Percentiles rank a stretch among this genome's conserved stretches.
phyloP scores from a whole-genome alignment of 345 rosid genomes.

The Salix purpurea region DNA sequence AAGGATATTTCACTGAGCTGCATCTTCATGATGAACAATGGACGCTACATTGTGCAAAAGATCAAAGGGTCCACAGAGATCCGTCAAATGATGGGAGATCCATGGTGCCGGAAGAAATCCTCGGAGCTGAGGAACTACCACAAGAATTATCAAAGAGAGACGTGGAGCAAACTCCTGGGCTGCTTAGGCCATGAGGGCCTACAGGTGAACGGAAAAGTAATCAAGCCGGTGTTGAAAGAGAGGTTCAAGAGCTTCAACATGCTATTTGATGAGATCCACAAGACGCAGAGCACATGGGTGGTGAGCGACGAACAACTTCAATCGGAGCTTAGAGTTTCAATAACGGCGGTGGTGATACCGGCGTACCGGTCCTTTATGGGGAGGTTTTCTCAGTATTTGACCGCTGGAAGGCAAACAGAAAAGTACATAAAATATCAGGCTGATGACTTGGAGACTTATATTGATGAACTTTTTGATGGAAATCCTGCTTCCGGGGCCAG shows the following conservation, averaged over 20 bases:
- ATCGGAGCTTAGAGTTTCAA: slow-evolving; percentile 86
- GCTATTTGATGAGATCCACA: slow-evolving; percentile 84
- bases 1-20: slow-evolving; percentile 54
- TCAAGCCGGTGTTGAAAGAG: slow-evolving; percentile 77
- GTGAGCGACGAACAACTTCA: slow-evolving; percentile 87
- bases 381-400: slow-evolving; percentile 61
- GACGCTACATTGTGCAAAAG: slow-evolving; percentile 83
- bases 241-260: slow-evolving; percentile 79
- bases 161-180: slow-evolving; percentile 68
- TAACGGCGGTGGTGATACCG: slow-evolving; percentile 66
- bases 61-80: slow-evolving; percentile 66
- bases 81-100: slow-evolving; percentile 54
- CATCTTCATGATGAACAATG: slow-evolving; percentile 98
- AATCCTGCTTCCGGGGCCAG: slow-evolving; percentile 33
- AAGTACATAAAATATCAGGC: slow-evolving; percentile 84
- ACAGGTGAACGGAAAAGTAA: slow-evolving; percentile 61
- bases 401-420: slow-evolving; percentile 78
- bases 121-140: slow-evolving; percentile 72
- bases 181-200: slow-evolving; percentile 70
- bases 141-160: slow-evolving; percentile 77
- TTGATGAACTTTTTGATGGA: slow-evolving; percentile 83
- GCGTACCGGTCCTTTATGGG: slow-evolving; percentile 82
- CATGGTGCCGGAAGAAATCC: slow-evolving; percentile 70
- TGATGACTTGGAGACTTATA: slow-evolving; percentile 76
- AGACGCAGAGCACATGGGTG: slow-evolving; percentile 83